Percentiles rank a stretch among this genome's conserved stretches.
phyloP scores from a whole-genome alignment of 2,329 filamentous ascomycete genomes.

The Penicillium sp. region DNA sequence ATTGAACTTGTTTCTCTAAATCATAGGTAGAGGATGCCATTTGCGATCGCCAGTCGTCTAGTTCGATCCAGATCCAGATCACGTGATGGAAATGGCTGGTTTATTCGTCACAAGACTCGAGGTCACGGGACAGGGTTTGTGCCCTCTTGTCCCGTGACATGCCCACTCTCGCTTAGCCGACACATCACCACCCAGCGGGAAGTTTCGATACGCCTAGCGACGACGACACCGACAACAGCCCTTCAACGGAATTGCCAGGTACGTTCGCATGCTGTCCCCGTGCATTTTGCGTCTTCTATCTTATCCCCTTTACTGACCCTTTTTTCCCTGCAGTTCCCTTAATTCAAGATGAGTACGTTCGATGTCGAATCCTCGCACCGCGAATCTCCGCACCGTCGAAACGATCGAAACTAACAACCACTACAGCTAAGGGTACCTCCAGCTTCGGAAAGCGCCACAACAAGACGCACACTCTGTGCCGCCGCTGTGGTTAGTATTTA shows the following conservation, averaged over 20 bases:
- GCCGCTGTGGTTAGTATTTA: conserved; percentile 84
- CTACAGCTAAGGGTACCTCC: conserved; percentile 68
- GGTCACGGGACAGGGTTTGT: conserved; percentile 20
- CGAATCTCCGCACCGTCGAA: conserved; percentile 24
- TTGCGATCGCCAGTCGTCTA: not conserved
- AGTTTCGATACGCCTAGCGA: conserved; percentile 45
- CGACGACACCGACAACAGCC: conserved; percentile 47
- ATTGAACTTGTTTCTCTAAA: not conserved
- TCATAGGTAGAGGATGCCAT: not conserved
- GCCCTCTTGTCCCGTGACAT: conserved; percentile 19
- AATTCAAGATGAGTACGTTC: conserved; percentile 60
- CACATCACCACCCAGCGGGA: conserved; percentile 33
- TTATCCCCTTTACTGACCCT: conserved; percentile 24
- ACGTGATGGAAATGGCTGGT: conserved; percentile 4
- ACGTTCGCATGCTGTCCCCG: conserved; percentile 25
- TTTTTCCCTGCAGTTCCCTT: conserved; percentile 41
- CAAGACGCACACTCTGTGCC: conserved; percentile 98
- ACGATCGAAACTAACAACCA: conserved; percentile 44
- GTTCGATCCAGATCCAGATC: not conserved
- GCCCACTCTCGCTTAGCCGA: conserved; percentile 45
- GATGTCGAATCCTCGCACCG: conserved; percentile 27
- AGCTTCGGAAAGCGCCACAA: conserved; percentile 83
- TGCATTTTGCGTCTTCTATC: conserved; percentile 3
- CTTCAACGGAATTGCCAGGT: conserved; percentile 48
- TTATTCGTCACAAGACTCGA: conserved; percentile 3